Evolutionary conservation across 129 eudicot genomes (phyloP), one percentile per base, ranked within the genome.

Genomic region (Tagetes patula): DNA sequence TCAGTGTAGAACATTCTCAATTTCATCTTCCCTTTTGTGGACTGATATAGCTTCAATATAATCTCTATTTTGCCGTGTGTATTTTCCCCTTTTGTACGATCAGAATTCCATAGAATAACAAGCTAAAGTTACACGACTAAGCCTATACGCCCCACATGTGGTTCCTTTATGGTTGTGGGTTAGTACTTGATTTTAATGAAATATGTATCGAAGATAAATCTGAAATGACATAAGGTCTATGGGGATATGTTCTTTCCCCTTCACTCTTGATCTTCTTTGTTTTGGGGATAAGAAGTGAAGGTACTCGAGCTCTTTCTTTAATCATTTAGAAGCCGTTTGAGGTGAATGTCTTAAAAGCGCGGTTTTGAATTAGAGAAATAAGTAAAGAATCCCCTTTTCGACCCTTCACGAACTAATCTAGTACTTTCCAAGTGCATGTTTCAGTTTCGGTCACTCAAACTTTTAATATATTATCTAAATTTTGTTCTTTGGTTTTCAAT

Each of bases 41-140:
- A 77, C 82, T 7, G 66, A 50, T 77, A 77, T 77, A 77, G 72
- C 65, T 62, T 45, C 82, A 62, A 70, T 77, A 70, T 70, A 40
- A 77, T 39, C 53, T 69, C 13, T 61, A 31, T 70, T 70, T 30
- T 46, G 56, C 49, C 52, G 4, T 76, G 14, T 66, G 38, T 75
- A 30, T 75, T 71, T 40, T 45, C 8, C 52, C 38, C 9, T 71
- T 54, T n/a, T 33, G 39, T 54, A 4, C 5, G 11, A 53, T 70
- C 30, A 0, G n/a, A 30, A 48, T n/a, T 13, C 27, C 33, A 37
- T 50, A 6, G 36, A 47, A 54, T 38, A 55, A 4, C 50, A 70
- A 46, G 14, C 72, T 30, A 64, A 60, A 62, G 6, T 14, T 46
- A 31, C 31, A 4, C 53, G 14, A 56, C 36, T 7, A 52, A 52